Evolutionary conservation across 768 basidiomycete species (phyloP), one percentile per base, ranked within the genome.

Genomic region (Cyclocybe aegerita): DNA sequence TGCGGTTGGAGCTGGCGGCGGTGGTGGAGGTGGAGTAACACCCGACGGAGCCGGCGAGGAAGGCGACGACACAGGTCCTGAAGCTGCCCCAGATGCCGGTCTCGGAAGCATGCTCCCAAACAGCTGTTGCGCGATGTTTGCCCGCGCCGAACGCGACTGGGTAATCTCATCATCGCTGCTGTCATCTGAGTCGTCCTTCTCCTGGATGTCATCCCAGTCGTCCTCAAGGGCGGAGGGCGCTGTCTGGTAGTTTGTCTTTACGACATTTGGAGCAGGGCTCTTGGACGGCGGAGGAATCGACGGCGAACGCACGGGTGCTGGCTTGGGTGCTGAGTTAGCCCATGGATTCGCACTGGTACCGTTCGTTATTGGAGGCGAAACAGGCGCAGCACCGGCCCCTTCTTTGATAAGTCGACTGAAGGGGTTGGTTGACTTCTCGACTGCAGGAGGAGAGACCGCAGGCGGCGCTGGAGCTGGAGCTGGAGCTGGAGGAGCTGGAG

Each of bases 121-220:
- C 39, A 98, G 63, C 49, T 84, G 77, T 54, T 81, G 77, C 6
- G 95, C 95, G 35, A 98, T 81, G 48, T 83, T 81, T 50, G 79
- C 78, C 11, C 90, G 77, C 12, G 75, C 80, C 44, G 72, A 76
- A 39, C 94, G 76, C 3, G 80, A 83, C 10, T 76, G 76, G n/a
- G 77, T 74, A 42, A 87, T 71, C 52, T 93, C 93, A 64, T 93
- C 93, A 48, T 93, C 91, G 46, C 83, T 86, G 54, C 82, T 86
- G 58, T 87, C 86, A 54, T 85, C 85, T 4, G 81, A 79, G 4
- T 80, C 79, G 7, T 83, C 79, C 38, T 81, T 83, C 65, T 94
- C 92, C 60, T 81, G 73, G 43, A 91, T 73, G n/a, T 85, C 83
- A 48, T 87, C 92, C 92, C 93, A 95, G 43, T 93, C 91, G 12